Evolutionary conservation across 129 eudicot genomes (phyloP).

Genomic region (Smallanthus sonchifolius): DNA sequence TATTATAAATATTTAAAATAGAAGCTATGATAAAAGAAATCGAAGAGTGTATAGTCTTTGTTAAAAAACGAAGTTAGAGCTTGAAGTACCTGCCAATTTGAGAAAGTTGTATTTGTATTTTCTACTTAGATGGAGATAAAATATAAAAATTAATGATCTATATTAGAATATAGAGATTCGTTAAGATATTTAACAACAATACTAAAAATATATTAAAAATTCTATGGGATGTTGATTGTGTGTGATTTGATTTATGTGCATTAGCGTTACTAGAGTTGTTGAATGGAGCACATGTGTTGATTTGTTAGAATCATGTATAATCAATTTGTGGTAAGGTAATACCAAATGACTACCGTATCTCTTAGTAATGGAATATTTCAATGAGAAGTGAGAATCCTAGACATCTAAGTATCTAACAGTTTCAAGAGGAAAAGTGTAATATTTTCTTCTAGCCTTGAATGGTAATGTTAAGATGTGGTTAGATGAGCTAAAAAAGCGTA

Average conservation of each 20-base stretch:
- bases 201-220: background rate
- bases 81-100: background rate
- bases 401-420: too few relatives aligned
- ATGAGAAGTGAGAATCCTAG: background rate
- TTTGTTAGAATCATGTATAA: background rate
- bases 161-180: background rate
- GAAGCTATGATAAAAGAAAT: background rate
- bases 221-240: background rate
- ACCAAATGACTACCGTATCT: background rate
- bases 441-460: background rate
- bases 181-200: background rate
- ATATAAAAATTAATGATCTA: background rate
- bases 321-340: background rate
- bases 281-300: background rate
- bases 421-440: background rate
- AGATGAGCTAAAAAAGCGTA: background rate
- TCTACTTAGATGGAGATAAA: background rate
- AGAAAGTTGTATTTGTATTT: background rate
- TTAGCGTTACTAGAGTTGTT: background rate
- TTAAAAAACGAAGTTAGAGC: background rate
- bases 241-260: background rate
- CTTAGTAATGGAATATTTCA: background rate
- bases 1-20: background rate
- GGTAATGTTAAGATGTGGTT: background rate
- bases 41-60: background rate